phyloP scores from a whole-genome alignment of 192 early-diverging fungal species.

The Dispira parvispora region DNA sequence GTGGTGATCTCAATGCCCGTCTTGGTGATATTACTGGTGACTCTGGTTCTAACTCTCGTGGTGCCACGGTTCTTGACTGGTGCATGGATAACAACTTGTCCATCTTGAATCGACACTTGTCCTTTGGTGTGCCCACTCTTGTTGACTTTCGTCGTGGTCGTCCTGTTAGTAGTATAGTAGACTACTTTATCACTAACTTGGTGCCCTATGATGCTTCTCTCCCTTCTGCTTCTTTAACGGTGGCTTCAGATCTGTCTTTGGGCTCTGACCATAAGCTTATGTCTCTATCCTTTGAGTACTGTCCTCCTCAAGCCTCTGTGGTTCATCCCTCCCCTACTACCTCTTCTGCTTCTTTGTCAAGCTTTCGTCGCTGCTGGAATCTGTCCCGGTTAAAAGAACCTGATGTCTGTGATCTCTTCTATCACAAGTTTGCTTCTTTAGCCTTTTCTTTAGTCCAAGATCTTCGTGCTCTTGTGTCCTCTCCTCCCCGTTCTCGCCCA shows the following conservation, averaged over 20 bases:
- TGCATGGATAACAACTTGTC: not conserved
- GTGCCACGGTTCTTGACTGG: not conserved
- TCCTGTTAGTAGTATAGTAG: conserved; percentile 10
- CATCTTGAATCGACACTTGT: not conserved
- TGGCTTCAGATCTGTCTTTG: too few relatives aligned
- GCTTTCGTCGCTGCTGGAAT: too few relatives aligned
- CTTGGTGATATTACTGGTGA: conserved; percentile 9
- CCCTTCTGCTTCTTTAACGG: not conserved
- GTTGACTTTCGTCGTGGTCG: not conserved
- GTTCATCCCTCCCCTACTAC: conserved; percentile 4
- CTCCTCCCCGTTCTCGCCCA: too few relatives aligned
- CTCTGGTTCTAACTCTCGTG: not conserved
- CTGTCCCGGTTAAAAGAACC: too few relatives aligned
- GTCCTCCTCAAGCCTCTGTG: not conserved
- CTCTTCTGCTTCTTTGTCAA: too few relatives aligned
- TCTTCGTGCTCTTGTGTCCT: too few relatives aligned
- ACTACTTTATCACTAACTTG: conserved; percentile 11
- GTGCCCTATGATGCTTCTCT: not conserved
- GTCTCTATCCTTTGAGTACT: too few relatives aligned
- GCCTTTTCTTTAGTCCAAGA: too few relatives aligned
- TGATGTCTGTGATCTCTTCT: too few relatives aligned
- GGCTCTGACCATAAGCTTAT: too few relatives aligned
- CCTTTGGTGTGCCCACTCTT: conserved; percentile 11
- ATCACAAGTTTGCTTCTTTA: too few relatives aligned
- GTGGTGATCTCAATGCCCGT: conserved; percentile 14